Evolutionary conservation across 257 asterid genomes (phyloP).

Genomic region (Catharanthus roseus): DNA sequence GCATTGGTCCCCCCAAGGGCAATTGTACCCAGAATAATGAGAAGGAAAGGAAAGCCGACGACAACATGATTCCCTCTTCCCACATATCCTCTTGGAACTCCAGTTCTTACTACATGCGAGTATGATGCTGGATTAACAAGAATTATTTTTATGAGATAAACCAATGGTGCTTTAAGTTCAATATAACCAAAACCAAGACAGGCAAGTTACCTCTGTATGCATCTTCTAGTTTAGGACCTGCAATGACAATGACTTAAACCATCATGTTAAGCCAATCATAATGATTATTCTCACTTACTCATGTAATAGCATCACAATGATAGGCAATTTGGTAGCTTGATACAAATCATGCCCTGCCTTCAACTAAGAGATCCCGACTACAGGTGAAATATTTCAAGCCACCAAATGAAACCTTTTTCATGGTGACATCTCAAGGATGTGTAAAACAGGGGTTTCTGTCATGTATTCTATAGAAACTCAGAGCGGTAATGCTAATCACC

Average conservation of each 20-base stretch:
- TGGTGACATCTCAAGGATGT: background rate
- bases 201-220: slow-evolving; percentile 20
- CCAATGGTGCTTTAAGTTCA: background rate
- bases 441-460: background rate
- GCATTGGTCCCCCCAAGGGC: slow-evolving; percentile 62
- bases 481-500: background rate
- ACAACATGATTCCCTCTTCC: slow-evolving; percentile 32
- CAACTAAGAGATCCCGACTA: background rate
- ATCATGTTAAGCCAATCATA: background rate
- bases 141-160: slow-evolving; percentile 1
- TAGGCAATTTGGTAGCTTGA: background rate
- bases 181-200: background rate
- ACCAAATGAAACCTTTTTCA: background rate
- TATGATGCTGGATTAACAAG: slow-evolving; percentile 23
- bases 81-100: slow-evolving; percentile 38
- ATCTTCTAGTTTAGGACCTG: slow-evolving; percentile 32
- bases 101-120: slow-evolving; percentile 43
- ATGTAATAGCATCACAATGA: background rate
- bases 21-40: slow-evolving; percentile 43
- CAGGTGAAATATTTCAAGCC: background rate
- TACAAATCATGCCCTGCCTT: background rate
- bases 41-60: slow-evolving; percentile 50
- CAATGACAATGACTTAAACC: background rate
- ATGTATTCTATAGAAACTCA: background rate
- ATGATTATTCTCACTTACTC: background rate